Base-by-base conservation (phyloP, 495 filamentous ascomycete genomes). In the Lophium mytilinum region DNA sequence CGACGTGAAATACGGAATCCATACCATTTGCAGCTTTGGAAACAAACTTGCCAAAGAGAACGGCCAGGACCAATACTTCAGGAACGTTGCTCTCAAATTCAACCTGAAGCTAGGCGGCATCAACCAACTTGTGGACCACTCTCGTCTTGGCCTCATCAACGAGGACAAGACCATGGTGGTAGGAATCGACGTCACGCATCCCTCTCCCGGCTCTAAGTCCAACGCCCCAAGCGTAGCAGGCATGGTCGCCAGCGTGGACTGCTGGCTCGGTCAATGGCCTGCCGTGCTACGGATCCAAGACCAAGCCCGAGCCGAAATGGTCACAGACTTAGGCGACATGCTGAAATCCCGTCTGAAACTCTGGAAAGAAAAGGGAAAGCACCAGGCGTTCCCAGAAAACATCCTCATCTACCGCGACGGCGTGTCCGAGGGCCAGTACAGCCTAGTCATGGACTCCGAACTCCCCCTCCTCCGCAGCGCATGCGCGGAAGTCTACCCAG, bases 321-420 rank as follows among this genome's bases (percentile, higher is more conserved):
- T 86, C 7, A 60, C 71, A 11, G 63, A 71, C 10, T 55, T 88
- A 48, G 68, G 78, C 40, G 51, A 63, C 33, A 72, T 87, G 71
- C 61, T 93, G 64, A 66, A 72, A 52, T 72, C 73, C 2, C 83
- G 85, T 0, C 74, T 96, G 0, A 41, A 66, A 0, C 66, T 83
- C 6, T 95, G 83, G 83, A 70, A 73, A 12, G 60, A 62, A 0
- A 50, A 58, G 10, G 75, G 84, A 58, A 80, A 80, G 48, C 64
- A 69, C 10, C 18, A 3, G 9, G 63, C 65, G 3, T 69, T 82
- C 0, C 91, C 91, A 0, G 72, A 82, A 40, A 86, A 86, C 50
- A 86, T 96, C 55, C 67, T 96, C 55, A 77, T 95, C 42, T 96
- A 90, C 74, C 84, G 91, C 42, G 91, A 96, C 68, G 91, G 91